Base-by-base conservation (phyloP, 257 asterid species). In the Scutellaria barbata region DNA sequence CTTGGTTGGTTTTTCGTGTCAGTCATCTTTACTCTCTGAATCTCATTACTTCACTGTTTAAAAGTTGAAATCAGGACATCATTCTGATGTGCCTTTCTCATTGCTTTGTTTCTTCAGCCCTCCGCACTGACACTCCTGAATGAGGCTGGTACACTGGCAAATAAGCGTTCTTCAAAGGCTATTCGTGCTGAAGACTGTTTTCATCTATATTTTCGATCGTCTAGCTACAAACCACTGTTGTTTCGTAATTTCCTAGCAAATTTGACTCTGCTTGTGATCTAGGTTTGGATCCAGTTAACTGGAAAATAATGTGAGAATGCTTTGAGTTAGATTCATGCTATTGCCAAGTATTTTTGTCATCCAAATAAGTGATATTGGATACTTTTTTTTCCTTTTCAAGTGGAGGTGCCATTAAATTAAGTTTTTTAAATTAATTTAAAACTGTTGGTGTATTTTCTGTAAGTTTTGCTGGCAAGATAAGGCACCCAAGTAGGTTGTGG, bases 71-170 rank as follows among this genome's bases (percentile, higher is more conserved):
- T 65, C 52, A 41, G 37, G 14, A 8, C 40, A 25, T 66, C 17
- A 7, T 65, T 69, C 84, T 79, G 69, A 74, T 45, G 14, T 12
- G 8, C 3, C 22, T 22, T 25, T 20, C 25, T 55, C 22, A 5
- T 22, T 52, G 60, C 52, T 33, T 73, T 72, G 68, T 74, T 77
- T 73, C 63, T 78, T 72, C 88, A 81, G 88, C 81, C 46, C 5
- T 73, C 39, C 88, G 82, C 74, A 14, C 85, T 2, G 90, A 85
- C 50, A 14, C 79, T 61, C 69, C 80, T 11, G 84, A 74, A 74
- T 80, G 78, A 85, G 75, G 74, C 69, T 58, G 70, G 70, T 51
- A 40, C 45, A 33, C 46, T 6, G 9, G 70, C 69, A 20, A 20
- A 56, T 9, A 37, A 41, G 53, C 47, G 72, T 48, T 66, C 51